Conservation (phyloP, 2,329 filamentous ascomycete genomes). For the Incumbomyces lentus region DNA sequence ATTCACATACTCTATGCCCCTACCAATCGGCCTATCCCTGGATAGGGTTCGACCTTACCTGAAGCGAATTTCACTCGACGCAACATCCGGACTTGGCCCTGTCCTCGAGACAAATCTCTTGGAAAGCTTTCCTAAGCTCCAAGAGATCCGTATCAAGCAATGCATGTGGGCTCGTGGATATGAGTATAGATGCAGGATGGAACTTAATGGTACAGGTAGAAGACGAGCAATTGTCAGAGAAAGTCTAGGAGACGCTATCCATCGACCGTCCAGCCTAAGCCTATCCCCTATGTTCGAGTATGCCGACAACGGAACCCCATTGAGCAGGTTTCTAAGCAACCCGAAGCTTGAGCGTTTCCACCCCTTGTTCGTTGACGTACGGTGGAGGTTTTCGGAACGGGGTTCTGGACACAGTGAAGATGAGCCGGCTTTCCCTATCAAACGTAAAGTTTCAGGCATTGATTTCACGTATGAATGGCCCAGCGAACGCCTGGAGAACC, state of each 20-base stretch:
- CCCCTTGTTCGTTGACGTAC: neutral
- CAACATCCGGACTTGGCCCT: neutral
- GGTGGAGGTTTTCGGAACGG: neutral
- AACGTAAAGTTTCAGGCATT: neutral
- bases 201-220: neutral
- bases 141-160: constrained; percentile 1
- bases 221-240: neutral
- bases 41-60: constrained; percentile 2
- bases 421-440: neutral
- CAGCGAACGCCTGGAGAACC: neutral
- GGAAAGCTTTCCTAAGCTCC: constrained; percentile 2
- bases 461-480: constrained; percentile 5
- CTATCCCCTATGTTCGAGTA: neutral
- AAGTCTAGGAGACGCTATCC: neutral
- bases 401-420: neutral
- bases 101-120: constrained; percentile 1
- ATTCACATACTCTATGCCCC: neutral
- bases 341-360: neutral
- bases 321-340: neutral
- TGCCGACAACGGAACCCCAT: neutral
- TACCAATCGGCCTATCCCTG: neutral
- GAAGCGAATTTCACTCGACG: neutral
- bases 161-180: constrained; percentile 1
- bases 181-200: neutral
- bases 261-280: neutral